phyloP scores from a whole-genome alignment of 2,329 filamentous ascomycete genomes.

The Pseudogymnoascus sp. region DNA sequence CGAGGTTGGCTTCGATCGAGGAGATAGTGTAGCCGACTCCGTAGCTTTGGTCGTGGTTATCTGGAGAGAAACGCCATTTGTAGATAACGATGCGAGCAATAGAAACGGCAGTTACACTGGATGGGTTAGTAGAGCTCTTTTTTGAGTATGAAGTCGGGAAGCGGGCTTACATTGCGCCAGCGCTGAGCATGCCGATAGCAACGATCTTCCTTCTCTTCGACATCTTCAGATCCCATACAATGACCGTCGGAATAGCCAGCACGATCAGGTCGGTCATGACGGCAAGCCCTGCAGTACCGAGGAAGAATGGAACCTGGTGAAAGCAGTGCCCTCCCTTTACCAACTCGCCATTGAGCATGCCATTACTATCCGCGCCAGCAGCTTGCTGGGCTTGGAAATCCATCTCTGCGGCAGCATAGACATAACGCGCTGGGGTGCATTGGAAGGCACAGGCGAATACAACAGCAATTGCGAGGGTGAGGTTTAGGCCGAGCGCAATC shows the following conservation, averaged over 20 bases:
- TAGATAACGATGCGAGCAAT: constrained; percentile 15
- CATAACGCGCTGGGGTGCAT: constrained; percentile 23
- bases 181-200: constrained; percentile 12
- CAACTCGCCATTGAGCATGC: constrained; percentile 16
- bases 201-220: constrained; percentile 16
- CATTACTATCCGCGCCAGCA: constrained; percentile 11
- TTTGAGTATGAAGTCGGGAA: not conserved
- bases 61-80: constrained; percentile 13
- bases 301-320: constrained; percentile 15
- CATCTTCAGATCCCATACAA: constrained; percentile 19
- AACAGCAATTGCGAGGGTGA: constrained; percentile 29
- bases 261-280: constrained; percentile 20
- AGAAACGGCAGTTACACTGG: constrained; percentile 18
- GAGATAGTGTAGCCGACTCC: constrained; percentile 20
- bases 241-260: constrained; percentile 18
- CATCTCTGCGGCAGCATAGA: constrained; percentile 13
- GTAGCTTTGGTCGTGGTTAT: constrained; percentile 13
- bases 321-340: constrained; percentile 17
- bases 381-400: constrained; percentile 11
- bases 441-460: constrained; percentile 36
- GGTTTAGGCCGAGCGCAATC: constrained; percentile 20
- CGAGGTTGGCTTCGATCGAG: constrained; percentile 18
- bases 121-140: not conserved
- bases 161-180: constrained; percentile 14
- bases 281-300: constrained; percentile 17